Base-by-base conservation (phyloP, 179 eudicot species). In the Actinidia chinensis region DNA sequence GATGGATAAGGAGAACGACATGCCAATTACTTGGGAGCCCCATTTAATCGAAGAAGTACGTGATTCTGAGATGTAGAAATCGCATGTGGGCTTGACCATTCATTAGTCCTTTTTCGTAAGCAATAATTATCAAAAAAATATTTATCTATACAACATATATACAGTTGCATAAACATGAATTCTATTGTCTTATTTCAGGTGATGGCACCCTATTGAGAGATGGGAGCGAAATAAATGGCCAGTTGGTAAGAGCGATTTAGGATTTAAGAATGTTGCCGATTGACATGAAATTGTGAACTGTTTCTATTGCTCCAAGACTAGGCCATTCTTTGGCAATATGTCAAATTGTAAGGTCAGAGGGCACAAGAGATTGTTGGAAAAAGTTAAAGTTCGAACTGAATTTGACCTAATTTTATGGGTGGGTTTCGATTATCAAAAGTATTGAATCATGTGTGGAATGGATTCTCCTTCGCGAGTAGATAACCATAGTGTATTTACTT, bases 21-120 rank as follows among this genome's bases (percentile, higher is more conserved):
- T 96, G 99, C 99, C 99, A n/a, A 86, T 94, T 61, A 76, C 87
- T 6, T 94, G 98, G 98, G 96, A 92, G 77, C 99, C 99, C 46
- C 78, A 75, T 73, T 71, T 87, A 59, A 71, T 94, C 52, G 81
- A 89, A 79, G 97, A 94, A 69, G 82, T 94, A 9, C 50, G 50
- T 54, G 87, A 85, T 33, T 63, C 81, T 63, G 80, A 84, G 91
- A 91, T 70, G 74, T 76, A 56, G 97, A 94, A 69, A 60, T 92
- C 22, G 90, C 97, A 9, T 94, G 97, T 77, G 99, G 99, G 44
- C 92, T 92, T 36, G 99, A 96, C 80, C 98, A 96, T 81, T 91
- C 99, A 71, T 75, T 94, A 79, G 70, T 90, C 67, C 89, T 92
- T 83, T 87, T 90, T 78, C 56, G 99, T 96, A 88, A 96, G 99